phyloP scores from a whole-genome alignment of 495 filamentous ascomycete genomes.

The Saxispiralis lemnorum region DNA sequence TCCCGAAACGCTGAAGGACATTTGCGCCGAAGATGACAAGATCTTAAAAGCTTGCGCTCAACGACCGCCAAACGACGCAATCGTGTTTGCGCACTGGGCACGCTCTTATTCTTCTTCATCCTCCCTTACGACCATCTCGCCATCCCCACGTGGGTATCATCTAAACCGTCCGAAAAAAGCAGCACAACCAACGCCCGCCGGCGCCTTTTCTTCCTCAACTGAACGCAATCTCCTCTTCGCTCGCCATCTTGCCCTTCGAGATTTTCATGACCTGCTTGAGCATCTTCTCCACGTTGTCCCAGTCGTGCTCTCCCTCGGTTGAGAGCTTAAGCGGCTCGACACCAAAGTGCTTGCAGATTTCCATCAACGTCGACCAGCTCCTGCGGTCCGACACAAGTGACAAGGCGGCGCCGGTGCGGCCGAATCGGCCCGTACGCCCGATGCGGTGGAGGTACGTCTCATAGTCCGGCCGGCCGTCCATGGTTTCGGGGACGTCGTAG shows the following conservation, averaged over 20 bases:
- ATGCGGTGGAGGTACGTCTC: constrained; percentile 98
- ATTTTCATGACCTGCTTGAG: constrained; percentile 67
- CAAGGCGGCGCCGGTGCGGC: constrained; percentile 89
- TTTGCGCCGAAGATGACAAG: no score
- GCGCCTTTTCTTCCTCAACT: no score
- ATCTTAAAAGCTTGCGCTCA: no score
- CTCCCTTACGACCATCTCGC: no score
- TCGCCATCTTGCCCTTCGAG: constrained; percentile 2
- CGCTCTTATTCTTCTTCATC: no score
- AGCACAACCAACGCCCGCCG: no score
- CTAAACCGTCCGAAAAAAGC: no score
- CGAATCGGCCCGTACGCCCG: constrained; percentile 90
- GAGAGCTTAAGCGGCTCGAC: constrained; percentile 40
- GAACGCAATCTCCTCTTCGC: not conserved
- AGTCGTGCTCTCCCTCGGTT: constrained; percentile 38
- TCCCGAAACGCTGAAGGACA: no score
- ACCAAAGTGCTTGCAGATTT: constrained; percentile 58
- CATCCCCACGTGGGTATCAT: no score
- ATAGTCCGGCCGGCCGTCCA: constrained; percentile 42
- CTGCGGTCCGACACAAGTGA: constrained; percentile 69
- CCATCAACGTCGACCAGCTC: constrained; percentile 54
- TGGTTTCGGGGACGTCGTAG: constrained; percentile 50
- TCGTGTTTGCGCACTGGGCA: no score
- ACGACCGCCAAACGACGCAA: no score
- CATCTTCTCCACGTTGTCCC: constrained; percentile 68